Conservation (phyloP, 441 rosid genomes). For the Gossypium gossypioides region DNA sequence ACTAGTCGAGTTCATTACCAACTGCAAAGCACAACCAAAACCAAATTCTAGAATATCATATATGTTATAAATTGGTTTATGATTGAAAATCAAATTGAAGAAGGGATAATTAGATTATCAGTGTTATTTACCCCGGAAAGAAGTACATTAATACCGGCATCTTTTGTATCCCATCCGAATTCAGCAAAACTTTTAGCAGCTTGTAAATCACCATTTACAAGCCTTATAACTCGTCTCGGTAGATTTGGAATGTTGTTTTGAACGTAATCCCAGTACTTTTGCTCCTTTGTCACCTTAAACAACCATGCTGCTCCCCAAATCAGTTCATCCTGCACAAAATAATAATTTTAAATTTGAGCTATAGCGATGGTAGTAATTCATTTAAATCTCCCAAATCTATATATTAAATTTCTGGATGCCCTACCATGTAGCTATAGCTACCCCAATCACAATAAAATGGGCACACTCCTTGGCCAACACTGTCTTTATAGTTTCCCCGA, state of each 20-base stretch:
- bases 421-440: slow-evolving; percentile 36
- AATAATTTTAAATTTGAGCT: not conserved
- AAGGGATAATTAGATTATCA: not conserved
- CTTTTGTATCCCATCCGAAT: slow-evolving; percentile 36
- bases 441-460: slow-evolving; percentile 27
- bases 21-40: slow-evolving; percentile 8
- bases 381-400: not conserved
- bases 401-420: not conserved
- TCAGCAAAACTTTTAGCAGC: slow-evolving; percentile 15
- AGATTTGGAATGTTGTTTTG: slow-evolving; percentile 7
- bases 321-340: slow-evolving; percentile 27
- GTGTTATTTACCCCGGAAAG: slow-evolving; percentile 19
- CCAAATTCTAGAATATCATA: not conserved
- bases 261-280: slow-evolving; percentile 19
- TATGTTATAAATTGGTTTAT: not conserved
- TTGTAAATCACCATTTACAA: not conserved
- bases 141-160: slow-evolving; percentile 29
- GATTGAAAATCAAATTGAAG: not conserved
- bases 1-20: slow-evolving; percentile 8
- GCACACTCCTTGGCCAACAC: slow-evolving; percentile 23
- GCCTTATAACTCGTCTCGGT: not conserved
- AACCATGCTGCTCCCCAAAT: slow-evolving; percentile 38
- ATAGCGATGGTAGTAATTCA: not conserved
- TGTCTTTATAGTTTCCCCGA: slow-evolving; percentile 20
- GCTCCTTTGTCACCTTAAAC: slow-evolving; percentile 20